Evolutionary conservation across 805 yeast genomes (phyloP), one percentile per base, ranked within the genome.

Genomic region (Sugiyamaella smithiae): DNA sequence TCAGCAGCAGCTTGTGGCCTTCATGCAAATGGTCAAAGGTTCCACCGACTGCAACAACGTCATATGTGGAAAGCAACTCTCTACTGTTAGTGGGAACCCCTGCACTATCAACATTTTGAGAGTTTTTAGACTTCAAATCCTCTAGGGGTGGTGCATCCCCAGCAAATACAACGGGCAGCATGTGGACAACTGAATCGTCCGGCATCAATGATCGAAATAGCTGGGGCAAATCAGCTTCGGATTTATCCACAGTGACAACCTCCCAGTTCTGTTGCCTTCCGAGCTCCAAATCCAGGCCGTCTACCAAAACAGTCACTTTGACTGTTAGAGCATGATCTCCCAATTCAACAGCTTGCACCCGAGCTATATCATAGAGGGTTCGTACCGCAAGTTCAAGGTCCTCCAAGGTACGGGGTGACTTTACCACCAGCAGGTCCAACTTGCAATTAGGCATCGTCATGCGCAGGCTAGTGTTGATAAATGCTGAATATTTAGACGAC

Each of bases 1-100:
- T 82, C 7, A 93, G 71, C 23, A 93, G 70, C 24, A 93, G 84
- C 64, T 86, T 88, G 67, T 93, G 99, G 0, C 98, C 99, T 61
- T 85, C 95, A 59, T 93, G 99, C 31, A 93, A 62, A 67, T 93
- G 98, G 62, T 93, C 99, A 69, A 93, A 93, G 0, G 99, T 93
- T 0, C 99, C 99, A 0, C 99, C 99, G 1, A 91, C 82, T 0
- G 96, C 66, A 2, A 57, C 62, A 4, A 51, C 54, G 26, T 52
- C 35, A 28, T 45, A 43, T n/a, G 31, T n/a, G 4, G 36, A 51
- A 11, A 35, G 50, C 49, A 52, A 56, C 12, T 43, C 54, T 22
- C 49, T 32, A 31, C 20, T 16, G 61, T 58, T 24, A 40, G 23
- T 24, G 46, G 54, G 35, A 54, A 52, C 20, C 35, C 48, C 7